Evolutionary conservation across 352 stramenopile genomes (phyloP).

Genomic region (Globisporangium spinosum): DNA sequence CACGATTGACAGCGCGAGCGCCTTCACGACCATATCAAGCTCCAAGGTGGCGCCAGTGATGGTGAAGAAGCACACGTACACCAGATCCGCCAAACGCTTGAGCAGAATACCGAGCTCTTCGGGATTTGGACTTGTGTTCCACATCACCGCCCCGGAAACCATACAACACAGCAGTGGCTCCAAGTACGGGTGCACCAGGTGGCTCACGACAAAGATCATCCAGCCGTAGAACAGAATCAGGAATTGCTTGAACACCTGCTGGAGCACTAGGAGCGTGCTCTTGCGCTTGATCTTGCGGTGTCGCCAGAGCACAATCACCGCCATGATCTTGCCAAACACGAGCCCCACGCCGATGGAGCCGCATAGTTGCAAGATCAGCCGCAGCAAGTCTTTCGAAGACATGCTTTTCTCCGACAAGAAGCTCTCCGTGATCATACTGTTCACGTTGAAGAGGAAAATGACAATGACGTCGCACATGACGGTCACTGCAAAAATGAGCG

Average conservation of each 20-base stretch:
- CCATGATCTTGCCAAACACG: slow-evolving; percentile 52
- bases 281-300: slow-evolving; percentile 52
- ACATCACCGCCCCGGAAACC: slow-evolving; percentile 62
- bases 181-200: slow-evolving; percentile 58
- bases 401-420: slow-evolving; percentile 55
- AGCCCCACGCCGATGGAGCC: slow-evolving; percentile 46
- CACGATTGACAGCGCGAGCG: slow-evolving; percentile 47
- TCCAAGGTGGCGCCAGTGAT: slow-evolving; percentile 63
- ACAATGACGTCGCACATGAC: slow-evolving; percentile 71
- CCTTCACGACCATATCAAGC: slow-evolving; percentile 61
- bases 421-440: slow-evolving; percentile 64
- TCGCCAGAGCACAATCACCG: slow-evolving; percentile 48
- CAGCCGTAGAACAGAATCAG: slow-evolving; percentile 62
- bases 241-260: slow-evolving; percentile 49
- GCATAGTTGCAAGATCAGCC: slow-evolving; percentile 39
- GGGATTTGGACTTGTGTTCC: slow-evolving; percentile 50
- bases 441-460: slow-evolving; percentile 73
- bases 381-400: slow-evolving; percentile 27
- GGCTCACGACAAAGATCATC: slow-evolving; percentile 55
- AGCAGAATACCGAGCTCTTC: slow-evolving; percentile 53
- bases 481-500: slow-evolving; percentile 59
- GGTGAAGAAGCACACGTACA: slow-evolving; percentile 78
- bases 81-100: slow-evolving; percentile 47
- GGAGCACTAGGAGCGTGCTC: slow-evolving; percentile 32
- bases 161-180: slow-evolving; percentile 68